Evolutionary conservation across 202 grass and related monocot genomes (phyloP).

Genomic region (Carex sylvatica): DNA sequence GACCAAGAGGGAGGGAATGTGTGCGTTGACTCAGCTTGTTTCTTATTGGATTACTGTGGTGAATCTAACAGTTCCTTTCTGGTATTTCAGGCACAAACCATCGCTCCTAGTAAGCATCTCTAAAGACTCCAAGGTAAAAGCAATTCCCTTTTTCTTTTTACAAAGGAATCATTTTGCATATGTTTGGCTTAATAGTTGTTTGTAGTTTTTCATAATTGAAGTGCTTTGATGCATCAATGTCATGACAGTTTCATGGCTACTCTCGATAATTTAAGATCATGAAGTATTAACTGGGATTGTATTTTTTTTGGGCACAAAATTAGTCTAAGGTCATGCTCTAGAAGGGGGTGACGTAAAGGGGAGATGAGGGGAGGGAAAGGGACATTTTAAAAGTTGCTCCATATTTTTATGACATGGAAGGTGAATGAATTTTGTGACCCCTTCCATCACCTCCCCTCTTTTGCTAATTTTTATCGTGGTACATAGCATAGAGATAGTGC

Average conservation of each 20-base stretch:
- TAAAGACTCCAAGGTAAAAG: constrained; percentile 79
- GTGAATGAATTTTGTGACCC: not conserved
- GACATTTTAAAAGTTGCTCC: not conserved
- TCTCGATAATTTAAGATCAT: not conserved
- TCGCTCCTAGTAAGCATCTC: constrained; percentile 83
- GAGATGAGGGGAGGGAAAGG: not conserved
- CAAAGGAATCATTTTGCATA: not conserved
- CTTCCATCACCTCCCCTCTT: not conserved
- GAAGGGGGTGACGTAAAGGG: not conserved
- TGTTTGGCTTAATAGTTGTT: not conserved
- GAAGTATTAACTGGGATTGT: not conserved
- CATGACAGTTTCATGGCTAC: not conserved
- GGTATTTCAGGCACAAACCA: constrained; percentile 65
- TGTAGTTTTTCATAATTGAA: not conserved
- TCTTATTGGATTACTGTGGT: not conserved
- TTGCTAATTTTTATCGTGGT: no score
- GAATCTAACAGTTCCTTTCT: constrained; percentile 29
- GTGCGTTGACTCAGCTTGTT: not conserved
- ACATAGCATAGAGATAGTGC: not conserved
- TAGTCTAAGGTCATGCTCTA: not conserved
- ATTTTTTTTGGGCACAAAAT: not conserved
- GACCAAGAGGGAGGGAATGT: not conserved
- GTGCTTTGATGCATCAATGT: not conserved
- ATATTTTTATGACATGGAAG: not conserved
- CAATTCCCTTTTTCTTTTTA: not conserved